Conservation (phyloP, 345 rosid species). For the Cardamine occulta region DNA sequence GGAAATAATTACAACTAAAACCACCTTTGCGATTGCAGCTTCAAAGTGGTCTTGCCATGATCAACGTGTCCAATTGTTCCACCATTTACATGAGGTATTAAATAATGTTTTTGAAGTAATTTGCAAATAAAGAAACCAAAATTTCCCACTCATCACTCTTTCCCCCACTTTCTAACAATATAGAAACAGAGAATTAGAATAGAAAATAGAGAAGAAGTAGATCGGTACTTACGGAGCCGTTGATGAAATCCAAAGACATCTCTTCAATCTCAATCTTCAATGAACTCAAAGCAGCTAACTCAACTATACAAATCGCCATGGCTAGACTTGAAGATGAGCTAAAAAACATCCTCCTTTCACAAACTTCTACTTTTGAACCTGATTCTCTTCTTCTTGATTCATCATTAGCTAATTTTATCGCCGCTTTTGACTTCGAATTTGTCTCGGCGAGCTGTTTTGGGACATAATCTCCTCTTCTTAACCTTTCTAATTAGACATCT, state of each 20-base stretch:
- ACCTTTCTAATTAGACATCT: constrained; percentile 83
- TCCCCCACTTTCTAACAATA: background rate
- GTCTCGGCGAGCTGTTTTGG: constrained; percentile 83
- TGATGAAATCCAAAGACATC: constrained; percentile 71
- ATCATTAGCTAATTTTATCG: constrained; percentile 10
- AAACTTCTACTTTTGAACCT: constrained; percentile 61
- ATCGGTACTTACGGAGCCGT: constrained; percentile 78
- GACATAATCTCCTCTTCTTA: constrained; percentile 92
- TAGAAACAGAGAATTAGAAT: too few relatives aligned
- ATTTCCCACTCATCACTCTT: background rate
- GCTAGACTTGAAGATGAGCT: constrained; percentile 97
- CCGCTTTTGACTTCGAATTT: constrained; percentile 81
- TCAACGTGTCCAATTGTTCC: constrained; percentile 98
- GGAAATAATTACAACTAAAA: too few relatives aligned
- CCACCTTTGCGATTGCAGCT: too few relatives aligned
- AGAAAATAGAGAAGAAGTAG: constrained; percentile 56
- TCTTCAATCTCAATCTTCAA: constrained; percentile 49
- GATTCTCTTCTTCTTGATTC: constrained; percentile 50
- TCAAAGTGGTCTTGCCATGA: constrained; percentile 93
- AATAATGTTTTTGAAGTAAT: constrained; percentile 12
- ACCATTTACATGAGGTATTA: constrained; percentile 93
- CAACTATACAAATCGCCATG: constrained; percentile 93
- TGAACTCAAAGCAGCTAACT: constrained; percentile 60
- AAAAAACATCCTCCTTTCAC: constrained; percentile 66
- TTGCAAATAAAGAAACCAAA: background rate